Percentiles rank a stretch among this genome's conserved stretches.
Evolutionary conservation across 2,329 filamentous ascomycete genomes (phyloP).

Genomic region (Sclerotinia sclerotiorum): DNA sequence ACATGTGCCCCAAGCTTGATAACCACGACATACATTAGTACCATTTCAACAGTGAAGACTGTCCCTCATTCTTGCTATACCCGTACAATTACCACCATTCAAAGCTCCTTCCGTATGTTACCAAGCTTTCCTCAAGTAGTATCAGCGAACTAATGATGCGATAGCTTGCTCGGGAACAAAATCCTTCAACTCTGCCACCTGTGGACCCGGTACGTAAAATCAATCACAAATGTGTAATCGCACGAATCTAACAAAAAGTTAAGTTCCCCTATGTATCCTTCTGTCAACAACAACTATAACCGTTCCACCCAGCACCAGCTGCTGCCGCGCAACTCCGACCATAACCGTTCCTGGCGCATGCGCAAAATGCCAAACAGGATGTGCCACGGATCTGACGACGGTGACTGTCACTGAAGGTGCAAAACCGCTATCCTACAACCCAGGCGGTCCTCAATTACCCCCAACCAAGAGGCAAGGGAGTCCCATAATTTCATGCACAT

Average conservation of each 20-base stretch:
- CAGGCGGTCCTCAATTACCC: constrained; percentile 10
- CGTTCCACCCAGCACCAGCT: constrained; percentile 44
- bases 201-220: not conserved
- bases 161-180: constrained; percentile 21
- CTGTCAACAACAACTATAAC: constrained; percentile 39
- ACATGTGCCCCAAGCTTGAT: constrained; percentile 25
- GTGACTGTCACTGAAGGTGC: constrained; percentile 13
- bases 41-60: constrained; percentile 26
- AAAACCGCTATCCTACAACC: constrained; percentile 2
- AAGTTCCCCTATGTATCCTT: constrained; percentile 25
- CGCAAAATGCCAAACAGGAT: constrained; percentile 36
- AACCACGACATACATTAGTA: constrained; percentile 27
- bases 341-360: constrained; percentile 33
- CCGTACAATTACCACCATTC: constrained; percentile 30
- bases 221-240: too few relatives aligned
- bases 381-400: constrained; percentile 27
- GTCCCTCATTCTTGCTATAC: constrained; percentile 37
- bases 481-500: constrained; percentile 5
- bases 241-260: too few relatives aligned
- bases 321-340: constrained; percentile 44
- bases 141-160: constrained; percentile 1
- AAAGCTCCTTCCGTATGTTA: constrained; percentile 17
- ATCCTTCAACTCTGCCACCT: constrained; percentile 11
- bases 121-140: not conserved
- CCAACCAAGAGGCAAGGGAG: constrained; percentile 2